Evolutionary conservation across 2,329 filamentous ascomycete genomes (phyloP), one percentile per base, ranked within the genome.

Genomic region (Alternaria sp.): DNA sequence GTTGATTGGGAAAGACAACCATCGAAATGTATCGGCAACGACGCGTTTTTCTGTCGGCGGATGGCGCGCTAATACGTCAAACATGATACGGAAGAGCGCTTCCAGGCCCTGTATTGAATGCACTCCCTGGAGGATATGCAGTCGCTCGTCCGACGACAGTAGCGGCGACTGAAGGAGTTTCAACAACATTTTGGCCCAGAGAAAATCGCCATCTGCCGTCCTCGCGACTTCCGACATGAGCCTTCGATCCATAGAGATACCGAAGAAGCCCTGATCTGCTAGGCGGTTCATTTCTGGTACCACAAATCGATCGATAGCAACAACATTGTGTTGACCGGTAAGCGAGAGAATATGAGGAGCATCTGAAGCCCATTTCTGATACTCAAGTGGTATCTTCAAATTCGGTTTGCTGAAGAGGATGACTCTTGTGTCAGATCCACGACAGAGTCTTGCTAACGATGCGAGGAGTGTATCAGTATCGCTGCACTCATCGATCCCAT

Each of bases 241-340:
- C 2, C 57, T 57, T n/a, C 69, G 69, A 46, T 76, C 70, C 69
- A 76, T 71, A 3, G 55, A 70, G 37, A 74, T 73, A 1, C 72
- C 74, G 53, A 76, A 77, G 57, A 67, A 77, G 6, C 75, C 75
- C 61, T 75, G 70, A 30, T 75, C 69, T 12, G 72, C 73, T 61
- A 78, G 66, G 9, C 61, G 64, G 23, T 67, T 65, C n/a, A 78
- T 56, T 11, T 69, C 67, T 37, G 66, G 63, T 8, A 50, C 58
- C 5, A 77, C 18, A 43, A 65, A 73, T 8, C 44, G 20, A 14
- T 69, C 64, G 11, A 76, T 71, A 21, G 73, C 69, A 14, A 56
- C 43, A 14, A 46, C 37, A 44, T 73, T 78, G 37, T 70, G 60
- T 10, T 65, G 28, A 6, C 61, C 60, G 11, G 55, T 58, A n/a